A percentile compares a stretch with the other conserved stretches of the same genome.
Evolutionary conservation across 1,284 basidiomycete species (phyloP).

Genomic region (Tremellales sp.): DNA sequence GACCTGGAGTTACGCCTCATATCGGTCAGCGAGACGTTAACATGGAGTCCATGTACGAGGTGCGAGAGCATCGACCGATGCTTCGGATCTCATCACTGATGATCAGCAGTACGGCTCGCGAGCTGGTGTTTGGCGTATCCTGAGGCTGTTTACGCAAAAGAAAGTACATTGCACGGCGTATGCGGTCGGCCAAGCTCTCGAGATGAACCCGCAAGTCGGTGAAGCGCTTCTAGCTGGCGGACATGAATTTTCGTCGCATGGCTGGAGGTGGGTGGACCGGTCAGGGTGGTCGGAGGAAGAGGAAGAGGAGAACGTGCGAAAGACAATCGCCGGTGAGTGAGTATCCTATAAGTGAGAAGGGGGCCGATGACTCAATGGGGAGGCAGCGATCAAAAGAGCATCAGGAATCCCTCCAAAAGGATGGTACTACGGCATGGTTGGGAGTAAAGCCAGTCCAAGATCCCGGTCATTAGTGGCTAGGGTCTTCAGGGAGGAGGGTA

Average conservation of each 20-base stretch:
- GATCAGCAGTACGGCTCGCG: slow-evolving; percentile 41
- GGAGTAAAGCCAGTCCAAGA: slow-evolving; percentile 15
- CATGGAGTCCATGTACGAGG: slow-evolving; percentile 43
- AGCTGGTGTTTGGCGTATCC: slow-evolving; percentile 47
- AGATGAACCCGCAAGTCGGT: slow-evolving; percentile 42
- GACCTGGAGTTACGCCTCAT: slow-evolving; percentile 23
- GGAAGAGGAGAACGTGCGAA: slow-evolving; percentile 20
- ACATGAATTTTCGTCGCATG: slow-evolving; percentile 44
- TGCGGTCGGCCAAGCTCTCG: slow-evolving; percentile 44
- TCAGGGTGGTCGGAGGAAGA: slow-evolving; percentile 22
- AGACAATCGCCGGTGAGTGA: slow-evolving; percentile 29
- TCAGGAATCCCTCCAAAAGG: slow-evolving; percentile 35
- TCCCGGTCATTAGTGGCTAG: slow-evolving; percentile 23
- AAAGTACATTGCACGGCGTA: slow-evolving; percentile 39
- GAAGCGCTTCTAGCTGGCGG: slow-evolving; percentile 37
- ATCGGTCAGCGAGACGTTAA: slow-evolving; percentile 37
- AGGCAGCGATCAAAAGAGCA: slow-evolving; percentile 17
- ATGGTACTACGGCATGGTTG: slow-evolving; percentile 48
- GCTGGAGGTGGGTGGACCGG: slow-evolving; percentile 35
- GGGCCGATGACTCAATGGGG: neutral
- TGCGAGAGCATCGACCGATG: neutral
- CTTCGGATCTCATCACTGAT: neutral
- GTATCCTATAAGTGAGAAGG: neutral
- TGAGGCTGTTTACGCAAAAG: slow-evolving; percentile 42
- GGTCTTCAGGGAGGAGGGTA: slow-evolving; percentile 18